Base-by-base conservation (phyloP, 1,284 basidiomycete species). In the Ceratobasidium sp. region DNA sequence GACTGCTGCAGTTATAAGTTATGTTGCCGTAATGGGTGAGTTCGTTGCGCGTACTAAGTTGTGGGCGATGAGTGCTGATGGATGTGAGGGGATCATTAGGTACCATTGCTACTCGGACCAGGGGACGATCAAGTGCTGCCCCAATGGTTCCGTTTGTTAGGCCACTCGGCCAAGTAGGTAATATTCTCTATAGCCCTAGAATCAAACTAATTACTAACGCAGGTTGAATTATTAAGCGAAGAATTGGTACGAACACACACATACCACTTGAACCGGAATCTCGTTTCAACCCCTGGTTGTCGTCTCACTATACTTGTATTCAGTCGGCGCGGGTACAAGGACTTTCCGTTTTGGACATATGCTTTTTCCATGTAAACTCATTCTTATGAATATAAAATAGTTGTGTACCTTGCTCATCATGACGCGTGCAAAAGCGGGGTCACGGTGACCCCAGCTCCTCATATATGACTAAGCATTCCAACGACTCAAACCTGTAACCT, bases 241-340 rank as follows among this genome's bases (percentile, higher is more conserved):
- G n/a, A n/a, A n/a, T n/a, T n/a, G n/a, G 36, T 41, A 41, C 36
- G 36, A 41, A 41, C 4, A 11, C 6, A 41, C 11, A 4, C 11
- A 11, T 41, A 5, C 36, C 11, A 4, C 11, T 11, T 11, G 4
- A 11, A 5, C 11, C 36, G 11, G 36, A 41, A 41, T 51, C 3
- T 4, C 19, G 24, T 6, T 24, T 51, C 4, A 24, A 17, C 24
- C 50, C 19, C 19, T 4, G 4, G 50, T 51, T 19, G 50, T 19
- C 6, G 50, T 51, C 50, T 51, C 50, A 17, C 14, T 44, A n/a
- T 19, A 22, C 57, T 60, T 60, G 57, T 60, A 36, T 60, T 60
- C 19, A n/a, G 33, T 60, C 41, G 33, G 36, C 22, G 57, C 31
- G 57, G 19, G 29, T 44, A 19, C 33, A 60, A 60, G 57, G 24